Evolutionary conservation across 345 rosid species (phyloP).

Genomic region (Garcia nutans): DNA sequence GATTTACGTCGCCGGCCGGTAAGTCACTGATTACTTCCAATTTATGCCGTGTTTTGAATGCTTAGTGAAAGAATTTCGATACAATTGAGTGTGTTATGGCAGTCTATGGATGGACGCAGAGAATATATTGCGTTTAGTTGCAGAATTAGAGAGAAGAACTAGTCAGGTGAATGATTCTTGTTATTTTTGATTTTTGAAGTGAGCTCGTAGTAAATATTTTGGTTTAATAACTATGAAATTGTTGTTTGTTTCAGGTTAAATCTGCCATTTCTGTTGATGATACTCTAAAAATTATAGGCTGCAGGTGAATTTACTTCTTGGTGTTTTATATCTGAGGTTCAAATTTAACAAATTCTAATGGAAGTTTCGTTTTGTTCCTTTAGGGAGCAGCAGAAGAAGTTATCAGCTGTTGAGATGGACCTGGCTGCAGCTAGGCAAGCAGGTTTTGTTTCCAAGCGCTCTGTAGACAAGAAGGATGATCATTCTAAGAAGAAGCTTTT

Average conservation of each 20-base stretch:
- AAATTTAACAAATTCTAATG: background rate
- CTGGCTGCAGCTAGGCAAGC: conserved; percentile 59
- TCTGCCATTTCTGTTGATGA: conserved; percentile 89
- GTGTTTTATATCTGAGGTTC: conserved; percentile 1
- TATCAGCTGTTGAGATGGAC: conserved; percentile 67
- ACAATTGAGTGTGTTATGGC: conserved; percentile 1
- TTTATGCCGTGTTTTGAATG: background rate
- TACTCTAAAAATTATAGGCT: conserved; percentile 79
- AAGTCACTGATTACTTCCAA: conserved; percentile 3
- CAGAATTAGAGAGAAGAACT: conserved; percentile 70
- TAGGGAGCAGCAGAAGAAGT: conserved; percentile 86
- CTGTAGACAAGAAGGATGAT: conserved; percentile 29
- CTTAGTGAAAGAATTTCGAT: background rate
- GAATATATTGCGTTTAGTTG: conserved; percentile 63
- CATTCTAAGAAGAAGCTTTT: conserved; percentile 54
- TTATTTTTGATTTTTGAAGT: background rate
- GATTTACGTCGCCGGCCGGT: conserved; percentile 56
- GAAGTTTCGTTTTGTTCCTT: conserved; percentile 18
- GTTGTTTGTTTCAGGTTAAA: conserved; percentile 49
- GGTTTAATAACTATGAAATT: background rate
- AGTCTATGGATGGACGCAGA: conserved; percentile 94
- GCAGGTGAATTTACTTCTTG: conserved; percentile 50
- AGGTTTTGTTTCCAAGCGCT: conserved; percentile 55
- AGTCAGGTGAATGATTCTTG: conserved; percentile 53
- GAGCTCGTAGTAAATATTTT: background rate